Conservation (phyloP, 495 filamentous ascomycete genomes). For the Aspergillus panamensis region DNA sequence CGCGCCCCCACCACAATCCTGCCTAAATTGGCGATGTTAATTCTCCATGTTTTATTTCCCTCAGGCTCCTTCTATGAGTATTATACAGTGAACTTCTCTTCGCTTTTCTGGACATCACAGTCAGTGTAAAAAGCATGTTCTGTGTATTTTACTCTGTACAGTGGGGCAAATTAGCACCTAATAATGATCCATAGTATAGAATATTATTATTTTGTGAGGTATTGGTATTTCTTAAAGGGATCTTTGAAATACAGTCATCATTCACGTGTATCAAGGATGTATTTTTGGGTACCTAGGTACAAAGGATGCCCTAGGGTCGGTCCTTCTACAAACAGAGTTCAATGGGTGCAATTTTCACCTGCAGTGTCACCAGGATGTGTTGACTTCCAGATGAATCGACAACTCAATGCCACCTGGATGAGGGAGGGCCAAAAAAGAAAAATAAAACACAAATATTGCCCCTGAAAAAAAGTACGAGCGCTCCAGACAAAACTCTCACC, state of each 20-base stretch:
- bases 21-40: too few relatives aligned
- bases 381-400: slow-evolving; percentile 1
- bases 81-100: background rate
- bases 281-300: slow-evolving; percentile 10
- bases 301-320: slow-evolving; percentile 1
- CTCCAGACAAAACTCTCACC: background rate
- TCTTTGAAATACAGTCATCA: background rate
- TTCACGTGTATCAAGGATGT: slow-evolving; percentile 3
- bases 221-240: background rate
- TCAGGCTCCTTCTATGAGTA: background rate
- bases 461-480: slow-evolving; percentile 9
- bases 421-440: background rate
- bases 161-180: background rate
- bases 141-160: background rate
- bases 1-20: too few relatives aligned
- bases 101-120: background rate
- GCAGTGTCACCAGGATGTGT: slow-evolving; percentile 4
- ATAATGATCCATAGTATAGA: background rate
- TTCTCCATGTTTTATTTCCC: background rate
- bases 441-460: background rate
- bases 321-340: slow-evolving; percentile 6
- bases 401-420: background rate
- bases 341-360: slow-evolving; percentile 8
- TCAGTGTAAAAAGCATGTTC: background rate
- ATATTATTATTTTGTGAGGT: slow-evolving; percentile 1